Evolutionary conservation across 305 asterid species (phyloP), one percentile per base, ranked within the genome.

Genomic region (Solanum aculeatissimum): DNA sequence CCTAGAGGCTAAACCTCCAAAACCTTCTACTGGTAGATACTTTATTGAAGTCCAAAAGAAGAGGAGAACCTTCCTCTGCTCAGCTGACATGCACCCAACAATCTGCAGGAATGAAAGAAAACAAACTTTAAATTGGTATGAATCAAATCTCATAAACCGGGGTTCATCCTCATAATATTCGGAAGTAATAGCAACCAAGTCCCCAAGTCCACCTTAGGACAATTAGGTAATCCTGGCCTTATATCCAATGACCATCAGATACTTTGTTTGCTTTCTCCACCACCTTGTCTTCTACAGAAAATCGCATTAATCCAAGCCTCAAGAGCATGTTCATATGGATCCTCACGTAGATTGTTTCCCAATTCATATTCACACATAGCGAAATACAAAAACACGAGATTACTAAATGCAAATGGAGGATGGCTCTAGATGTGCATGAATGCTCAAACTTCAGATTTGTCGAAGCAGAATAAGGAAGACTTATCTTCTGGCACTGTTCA

Each of bases 11-110:
- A 97, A 86, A 25, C 99, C 99, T 38, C 96, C 85, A 86, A 97
- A 97, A 23, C 99, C 99, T 88, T 97, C 98, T 4, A 92, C 74
- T 0, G 99, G 99, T 51, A 97, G 87, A 88, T 92, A 92, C 86
- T 95, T 97, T 85, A 95, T 90, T 6, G 99, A 97, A 49, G 99
- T 97, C 99, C 99, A 97, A 87, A 97, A 97, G 93, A 91, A 94
- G 82, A 97, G 97, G 85, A 97, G 95, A 87, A 91, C 85, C 89
- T 88, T 94, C 84, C 88, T 93, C 93, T 94, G 97, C 90, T 97
- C 97, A 4, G 88, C 84, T 3, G 99, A 84, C 99, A 97, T 97
- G 66, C 83, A 55, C 83, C 85, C 97, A n/a, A 97, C 97, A 69
- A 87, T 86, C 99, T 95, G 92, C 63, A 74, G 23, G 42, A 83